Base-by-base conservation (phyloP, 2,329 filamentous ascomycete genomes). In the Pseudocercospora musae region DNA sequence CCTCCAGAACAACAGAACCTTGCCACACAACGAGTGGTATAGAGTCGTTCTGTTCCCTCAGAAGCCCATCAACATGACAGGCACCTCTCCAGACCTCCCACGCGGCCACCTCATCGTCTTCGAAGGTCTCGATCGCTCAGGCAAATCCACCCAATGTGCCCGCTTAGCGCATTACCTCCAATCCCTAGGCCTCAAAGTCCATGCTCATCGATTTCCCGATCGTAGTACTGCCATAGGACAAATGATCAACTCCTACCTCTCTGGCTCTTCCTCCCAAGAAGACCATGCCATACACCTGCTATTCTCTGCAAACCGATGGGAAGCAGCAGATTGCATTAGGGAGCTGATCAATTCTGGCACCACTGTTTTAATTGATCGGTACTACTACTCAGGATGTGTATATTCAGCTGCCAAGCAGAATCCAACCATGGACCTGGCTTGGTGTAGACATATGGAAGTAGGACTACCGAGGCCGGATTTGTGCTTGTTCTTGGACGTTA, bases 301-400 rank as follows among this genome's bases (percentile, higher is more conserved):
- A 20, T 96, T 96, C 77, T 92, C 89, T 62, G 92, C 93, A 9
- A 97, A 97, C 75, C 84, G 93, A 53, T 96, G 93, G 93, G 93
- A 96, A 73, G 76, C 80, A 50, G 79, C 76, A 73, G 78, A 73
- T 44, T 74, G 73, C 1, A 81, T 82, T 29, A 68, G 72, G 64
- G 55, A 70, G 21, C 73, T 74, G 6, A 80, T 97, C 5, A 78
- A 80, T 0, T 76, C 80, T 1, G 93, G 94, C 8, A 87, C 83
- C 20, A 95, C 87, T 0, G 83, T 99, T 31, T 81, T 99, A 42
- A 88, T 94, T 68, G 95, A 99, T 77, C 88, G 95, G 53, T 99
- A 98, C 79, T 96, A 96, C 75, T 94, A 96, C 80, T 95, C 90
- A 20, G 95, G 95, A 58, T 90, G 93, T 61, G 92, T 97, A 55